Evolutionary conservation across 257 asterid species (phyloP), one percentile per base, ranked within the genome.

Genomic region (Gardenia jasminoides): DNA sequence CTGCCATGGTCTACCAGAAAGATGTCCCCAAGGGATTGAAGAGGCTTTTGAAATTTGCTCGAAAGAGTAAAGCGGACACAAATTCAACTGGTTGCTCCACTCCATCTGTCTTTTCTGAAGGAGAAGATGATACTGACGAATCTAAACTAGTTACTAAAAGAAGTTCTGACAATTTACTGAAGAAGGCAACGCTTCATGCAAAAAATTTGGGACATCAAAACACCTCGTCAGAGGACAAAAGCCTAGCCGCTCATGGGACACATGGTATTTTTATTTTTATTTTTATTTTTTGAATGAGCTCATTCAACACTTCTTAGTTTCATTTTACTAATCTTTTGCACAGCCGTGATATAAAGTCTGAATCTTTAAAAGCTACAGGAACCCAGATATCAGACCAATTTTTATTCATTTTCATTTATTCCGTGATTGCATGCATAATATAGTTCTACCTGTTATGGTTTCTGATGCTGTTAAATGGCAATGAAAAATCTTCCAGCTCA

Each of bases 21-120:
- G 98, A 94, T 82, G 93, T 87, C 44, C 98, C 97, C 19, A 96
- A 96, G 85, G 99, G 98, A 82, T 86, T 96, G 46, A 96, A 96
- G 90, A 90, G 98, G 89, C 96, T 96, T 50, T 76, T 96, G 80
- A 96, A 96, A 78, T 96, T 96, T 86, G 97, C 97, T 80, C 95
- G 99, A 46, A 96, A 96, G 90, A 89, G 98, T 72, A 94, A 92
- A 88, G 77, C 88, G 7, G 98, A 92, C 47, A 84, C 90, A 48
- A 93, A 86, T 79, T 76, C 97, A 67, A 73, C 89, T 46, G 98
- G 93, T 84, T 89, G 90, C 90, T 90, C 97, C 46, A 93, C 95
- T 86, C 93, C 95, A 1, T 82, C 97, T 47, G 88, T 86, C 75
- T 88, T 91, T 81, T 96, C 99, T 78, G 99, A 93, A 85, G 99